These are phyloP conservation scores for Klebsormidium nitens DNA, from an alignment of 139 green algal species.

Conservation along the genomic window DNA sequence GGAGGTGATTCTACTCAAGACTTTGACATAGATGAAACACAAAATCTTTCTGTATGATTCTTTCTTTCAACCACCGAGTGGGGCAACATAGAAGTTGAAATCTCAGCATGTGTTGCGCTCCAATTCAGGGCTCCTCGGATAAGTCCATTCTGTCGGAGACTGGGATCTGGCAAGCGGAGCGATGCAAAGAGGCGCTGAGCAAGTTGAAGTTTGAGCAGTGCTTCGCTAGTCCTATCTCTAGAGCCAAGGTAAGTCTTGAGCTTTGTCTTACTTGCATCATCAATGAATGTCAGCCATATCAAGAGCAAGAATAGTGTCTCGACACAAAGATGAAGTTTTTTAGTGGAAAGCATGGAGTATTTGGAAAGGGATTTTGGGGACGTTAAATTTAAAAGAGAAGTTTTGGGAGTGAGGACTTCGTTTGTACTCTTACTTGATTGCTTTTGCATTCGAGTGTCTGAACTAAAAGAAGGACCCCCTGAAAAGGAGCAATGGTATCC, in stretches of 20 bases:
- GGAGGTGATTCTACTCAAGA: no score
- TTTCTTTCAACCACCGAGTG: neutral
- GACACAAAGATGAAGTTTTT: neutral
- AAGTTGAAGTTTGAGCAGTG: conserved; percentile 56
- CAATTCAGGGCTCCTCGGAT: conserved; percentile 52
- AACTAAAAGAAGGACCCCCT: neutral
- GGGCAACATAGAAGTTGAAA: neutral
- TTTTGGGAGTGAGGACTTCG: neutral
- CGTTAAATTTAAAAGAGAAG: neutral
- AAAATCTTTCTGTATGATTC: neutral
- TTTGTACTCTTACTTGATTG: neutral
- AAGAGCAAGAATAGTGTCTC: neutral
- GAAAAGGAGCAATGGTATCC: no score
- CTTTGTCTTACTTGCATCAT: neutral
- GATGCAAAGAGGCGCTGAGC: conserved; percentile 41
- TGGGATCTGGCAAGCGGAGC: conserved; percentile 50
- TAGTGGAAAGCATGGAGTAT: neutral
- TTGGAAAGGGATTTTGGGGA: no score
- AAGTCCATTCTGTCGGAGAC: conserved; percentile 50
- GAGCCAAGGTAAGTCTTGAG: conserved; percentile 34
- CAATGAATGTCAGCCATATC: neutral
- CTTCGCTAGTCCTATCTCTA: conserved; percentile 52
- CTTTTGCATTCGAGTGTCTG: neutral
- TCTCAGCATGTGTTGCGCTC: conserved; percentile 10
- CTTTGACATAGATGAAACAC: no score